phyloP scores from a whole-genome alignment of 352 stramenopile genomes.

The Globisporangium spinosum region DNA sequence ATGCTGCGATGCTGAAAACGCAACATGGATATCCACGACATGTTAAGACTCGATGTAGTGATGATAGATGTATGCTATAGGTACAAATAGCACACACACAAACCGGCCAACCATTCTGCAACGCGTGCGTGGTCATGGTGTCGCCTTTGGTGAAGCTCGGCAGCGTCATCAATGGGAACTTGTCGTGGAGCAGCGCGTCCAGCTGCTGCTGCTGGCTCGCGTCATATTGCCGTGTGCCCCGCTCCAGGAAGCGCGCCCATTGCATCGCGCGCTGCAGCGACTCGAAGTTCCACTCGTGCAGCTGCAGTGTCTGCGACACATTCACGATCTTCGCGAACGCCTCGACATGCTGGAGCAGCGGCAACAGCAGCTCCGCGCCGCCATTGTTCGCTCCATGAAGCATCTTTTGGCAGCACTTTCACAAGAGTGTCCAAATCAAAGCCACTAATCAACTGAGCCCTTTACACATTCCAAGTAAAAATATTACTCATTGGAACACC shows the following conservation, averaged over 20 bases:
- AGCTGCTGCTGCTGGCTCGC: constrained; percentile 15
- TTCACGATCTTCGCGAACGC: constrained; percentile 48
- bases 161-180: constrained; percentile 36
- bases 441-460: neutral
- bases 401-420: neutral
- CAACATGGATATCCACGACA: neutral
- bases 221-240: constrained; percentile 15
- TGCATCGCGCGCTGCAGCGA: constrained; percentile 40
- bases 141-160: constrained; percentile 29
- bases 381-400: neutral
- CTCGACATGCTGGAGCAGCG: constrained; percentile 23
- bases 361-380: neutral
- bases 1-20: constrained; percentile 25
- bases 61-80: neutral
- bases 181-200: constrained; percentile 23
- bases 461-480: neutral
- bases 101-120: constrained; percentile 14
- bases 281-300: constrained; percentile 51
- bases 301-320: constrained; percentile 40
- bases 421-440: neutral
- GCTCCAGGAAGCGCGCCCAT: constrained; percentile 38
- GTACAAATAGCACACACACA: neutral
- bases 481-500: neutral
- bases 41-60: neutral
- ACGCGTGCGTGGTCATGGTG: constrained; percentile 4